Base-by-base conservation (phyloP, 1,139 yeast species). In the Arxiozyma slooffiae region DNA sequence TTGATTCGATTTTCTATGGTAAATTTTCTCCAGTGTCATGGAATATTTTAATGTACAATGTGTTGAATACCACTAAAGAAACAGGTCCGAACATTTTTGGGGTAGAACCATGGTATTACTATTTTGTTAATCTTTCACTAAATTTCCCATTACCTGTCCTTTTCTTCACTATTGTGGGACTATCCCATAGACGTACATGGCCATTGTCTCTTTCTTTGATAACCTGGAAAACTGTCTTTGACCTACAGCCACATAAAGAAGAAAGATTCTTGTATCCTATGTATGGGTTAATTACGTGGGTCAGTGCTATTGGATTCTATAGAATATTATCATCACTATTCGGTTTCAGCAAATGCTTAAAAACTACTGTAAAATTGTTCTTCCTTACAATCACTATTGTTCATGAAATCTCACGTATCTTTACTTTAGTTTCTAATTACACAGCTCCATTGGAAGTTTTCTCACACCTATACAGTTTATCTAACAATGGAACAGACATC, bases 21-120 rank as follows among this genome's bases (percentile, higher is more conserved):
- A 76, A 74, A 50, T 62, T 79, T 8, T 76, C 79, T 7, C 73
- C 85, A 36, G 95, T 90, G 1, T 94, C 97, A 0, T 71, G 82
- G 58, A 90, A 90, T 62, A 90, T 89, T 57, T 84, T 90, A 2
- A 67, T 80, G 40, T 92, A 90, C 67, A 90, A 90, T 62, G 96
- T 90, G 1, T 70, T 89, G 48, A 77, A 84, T 44, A 81, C 88
- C 0, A 77, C 74, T 58, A 86, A 82, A 14, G 76, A 74, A 47
- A 62, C 80, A 1, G 97, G 97, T 0, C 97, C 97, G 0, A 85
- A 87, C 55, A 88, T 90, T 37, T 90, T 89, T 68, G 97, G 97
- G 17, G 78, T 79, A 4, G 97, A 90, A 66, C 90, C 95, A n/a
- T 74, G 84, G 70, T 66, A 73, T 47, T 92, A 87, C 64, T 92